Evolutionary conservation across 1,284 basidiomycete species (phyloP), one percentile per base, ranked within the genome.

Genomic region (Leccinum fuscescens): DNA sequence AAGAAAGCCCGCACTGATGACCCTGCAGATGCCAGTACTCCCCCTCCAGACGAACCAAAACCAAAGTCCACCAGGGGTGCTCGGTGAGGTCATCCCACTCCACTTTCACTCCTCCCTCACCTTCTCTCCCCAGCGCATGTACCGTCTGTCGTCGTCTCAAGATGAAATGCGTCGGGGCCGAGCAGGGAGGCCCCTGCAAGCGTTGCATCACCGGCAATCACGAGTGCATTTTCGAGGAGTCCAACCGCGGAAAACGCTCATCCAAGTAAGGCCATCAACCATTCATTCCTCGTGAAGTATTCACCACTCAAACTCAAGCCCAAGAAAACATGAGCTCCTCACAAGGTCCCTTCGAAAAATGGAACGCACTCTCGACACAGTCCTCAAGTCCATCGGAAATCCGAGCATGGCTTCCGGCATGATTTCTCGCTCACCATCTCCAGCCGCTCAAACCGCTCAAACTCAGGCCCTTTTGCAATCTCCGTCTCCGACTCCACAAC

Each of bases 131-230:
- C 66, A 94, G 93, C 56, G 95, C 95, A 0, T 97, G 95, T 67
- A 94, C 92, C 0, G 93, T 96, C 33, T 98, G 96, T 74, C 88
- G 96, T 35, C 89, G 94, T 54, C 86, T 98, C 64, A 99, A 99
- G 80, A 99, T 99, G 96, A 93, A 96, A 67, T 99, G 96, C 67
- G 93, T 97, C 17, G 94, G 92, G 39, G 93, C 93, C 2, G 95
- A 97, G 70, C 83, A 95, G 37, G 94, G 93, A 0, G 92, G 93
- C 0, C 94, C 95, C 1, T 98, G 95, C 78, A 95, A 94, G 70
- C 86, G 91, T 27, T 92, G 89, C 72, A 80, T 83, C 62, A 77
- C 88, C 0, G 91, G 93, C 9, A 89, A 89, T 58, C 93, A 95
- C 70, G 92, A 95, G 65, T 98, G 95, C 70, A 85, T 96, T 50